These are phyloP conservation scores for Verruconis gallopava DNA, from an alignment of 2,329 filamentous ascomycete species.

Conservation along the genomic window DNA sequence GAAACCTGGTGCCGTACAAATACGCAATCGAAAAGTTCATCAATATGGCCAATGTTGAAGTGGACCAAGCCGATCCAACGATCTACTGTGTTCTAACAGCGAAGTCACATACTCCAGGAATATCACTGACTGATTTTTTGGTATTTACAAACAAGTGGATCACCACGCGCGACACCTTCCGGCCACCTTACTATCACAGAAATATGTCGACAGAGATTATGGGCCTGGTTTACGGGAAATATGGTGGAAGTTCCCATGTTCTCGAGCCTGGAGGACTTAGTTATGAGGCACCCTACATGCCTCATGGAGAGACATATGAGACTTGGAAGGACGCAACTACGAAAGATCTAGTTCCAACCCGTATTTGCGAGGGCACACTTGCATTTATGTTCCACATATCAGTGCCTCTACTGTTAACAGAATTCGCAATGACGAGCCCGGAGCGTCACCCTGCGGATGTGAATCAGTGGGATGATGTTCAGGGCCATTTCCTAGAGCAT, in stretches of 20 bases:
- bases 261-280: slow-evolving; percentile 4
- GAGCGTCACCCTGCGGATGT: background rate
- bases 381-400: slow-evolving; percentile 8
- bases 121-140: slow-evolving; percentile 24
- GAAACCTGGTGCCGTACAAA: slow-evolving; percentile 20
- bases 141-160: slow-evolving; percentile 30
- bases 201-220: slow-evolving; percentile 28
- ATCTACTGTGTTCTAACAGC: slow-evolving; percentile 30
- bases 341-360: background rate
- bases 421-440: slow-evolving; percentile 3
- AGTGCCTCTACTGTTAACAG: background rate
- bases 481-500: background rate
- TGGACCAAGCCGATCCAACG: slow-evolving; percentile 29
- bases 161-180: slow-evolving; percentile 26
- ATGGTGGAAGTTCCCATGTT: slow-evolving; percentile 2
- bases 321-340: slow-evolving; percentile 6
- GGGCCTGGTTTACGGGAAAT: slow-evolving; percentile 20
- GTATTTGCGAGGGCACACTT: background rate
- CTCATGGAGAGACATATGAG: slow-evolving; percentile 8
- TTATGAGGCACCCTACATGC: slow-evolving; percentile 7
- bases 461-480: background rate
- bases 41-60: slow-evolving; percentile 27
- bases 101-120: slow-evolving; percentile 21
- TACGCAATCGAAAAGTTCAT: slow-evolving; percentile 30
- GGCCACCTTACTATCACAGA: slow-evolving; percentile 30